Percentiles rank a stretch among this genome's conserved stretches.
These are phyloP conservation scores for Hordeum vulgare DNA, from an alignment of 176 grass and related monocot genomes.

Conservation along the genomic window DNA sequence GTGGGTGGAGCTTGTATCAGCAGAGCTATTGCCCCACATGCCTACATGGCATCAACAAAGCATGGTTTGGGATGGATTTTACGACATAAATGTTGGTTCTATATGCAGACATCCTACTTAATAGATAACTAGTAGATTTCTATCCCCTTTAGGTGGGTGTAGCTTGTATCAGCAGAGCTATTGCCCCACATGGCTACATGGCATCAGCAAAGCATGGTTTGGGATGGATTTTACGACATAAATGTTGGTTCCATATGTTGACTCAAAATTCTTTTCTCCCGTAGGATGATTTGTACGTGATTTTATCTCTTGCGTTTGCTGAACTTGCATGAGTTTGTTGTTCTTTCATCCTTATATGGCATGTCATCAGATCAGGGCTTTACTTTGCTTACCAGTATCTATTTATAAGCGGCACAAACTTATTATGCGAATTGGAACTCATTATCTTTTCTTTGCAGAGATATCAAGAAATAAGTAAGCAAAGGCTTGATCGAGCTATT, in stretches of 20 bases:
- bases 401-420: not conserved
- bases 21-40: not conserved
- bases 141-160: not conserved
- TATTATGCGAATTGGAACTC: not conserved
- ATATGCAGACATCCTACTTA: constrained; percentile 11
- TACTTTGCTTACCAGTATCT: constrained; percentile 1
- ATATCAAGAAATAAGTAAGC: constrained; percentile 87
- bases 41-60: not conserved
- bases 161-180: not conserved
- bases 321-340: not conserved
- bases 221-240: not conserved
- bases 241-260: constrained; percentile 1
- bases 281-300: not conserved
- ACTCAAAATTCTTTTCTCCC: not conserved
- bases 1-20: not conserved
- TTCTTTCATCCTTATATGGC: constrained; percentile 7
- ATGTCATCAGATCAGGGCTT: constrained; percentile 3
- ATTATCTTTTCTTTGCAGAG: constrained; percentile 54
- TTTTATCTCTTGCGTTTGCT: not conserved
- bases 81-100: not conserved
- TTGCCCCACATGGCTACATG: not conserved
- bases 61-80: not conserved
- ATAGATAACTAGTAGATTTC: not conserved
- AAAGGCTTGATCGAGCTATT: constrained; percentile 96
- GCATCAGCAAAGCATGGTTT: not conserved